Base-by-base conservation (phyloP, 2,329 filamentous ascomycete genomes). In the Helotiales sp. region DNA sequence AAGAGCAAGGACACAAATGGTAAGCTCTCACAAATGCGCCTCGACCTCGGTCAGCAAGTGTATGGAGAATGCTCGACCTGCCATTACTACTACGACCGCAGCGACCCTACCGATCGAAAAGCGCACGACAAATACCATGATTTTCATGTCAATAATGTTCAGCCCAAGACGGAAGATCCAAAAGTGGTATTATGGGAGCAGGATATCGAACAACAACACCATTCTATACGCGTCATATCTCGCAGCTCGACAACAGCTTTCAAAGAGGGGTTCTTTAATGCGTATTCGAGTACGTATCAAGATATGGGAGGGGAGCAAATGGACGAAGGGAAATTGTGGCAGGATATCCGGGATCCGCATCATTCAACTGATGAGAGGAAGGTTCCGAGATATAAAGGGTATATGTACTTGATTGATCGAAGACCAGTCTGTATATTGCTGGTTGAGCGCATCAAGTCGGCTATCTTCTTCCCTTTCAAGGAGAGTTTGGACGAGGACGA, bases 311-410 rank as follows among this genome's bases (percentile, higher is more conserved):
- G 46, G 17, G 46, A 48, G 31, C 8, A 22, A 17, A 29, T 48
- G 17, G 25, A 29, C 12, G 46, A 48, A 22, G 9, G 19, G 15
- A 33, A 48, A 8, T n/a, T 48, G 8, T 48, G 25, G 25, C 19
- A 17, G 7, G 47, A 54, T 25, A 61, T 64, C 34, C 15, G 48
- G 2, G 53, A 60, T 17, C 52, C 55, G 1, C 52, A 40, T 4
- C 30, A 55, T 36, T 12, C 13, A 6, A 34, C 22, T 3, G 38
- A 55, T 51, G 38, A 15, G 7, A 57, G 52, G 5, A 36, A 46
- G 2, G 59, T 63, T 15, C 55, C 57, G 13, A 54, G 57, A 2
- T 65, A 62, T 47, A 63, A 63, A 25, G 31, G 67, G 9, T 68
- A 62, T 46, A 49, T 67, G n/a, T 62, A 62, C 19, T 50, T 58